A percentile compares a stretch with the other conserved stretches of the same genome.
Evolutionary conservation across 139 green algal genomes (phyloP).

Genomic region (Tetradesmus obliquus): DNA sequence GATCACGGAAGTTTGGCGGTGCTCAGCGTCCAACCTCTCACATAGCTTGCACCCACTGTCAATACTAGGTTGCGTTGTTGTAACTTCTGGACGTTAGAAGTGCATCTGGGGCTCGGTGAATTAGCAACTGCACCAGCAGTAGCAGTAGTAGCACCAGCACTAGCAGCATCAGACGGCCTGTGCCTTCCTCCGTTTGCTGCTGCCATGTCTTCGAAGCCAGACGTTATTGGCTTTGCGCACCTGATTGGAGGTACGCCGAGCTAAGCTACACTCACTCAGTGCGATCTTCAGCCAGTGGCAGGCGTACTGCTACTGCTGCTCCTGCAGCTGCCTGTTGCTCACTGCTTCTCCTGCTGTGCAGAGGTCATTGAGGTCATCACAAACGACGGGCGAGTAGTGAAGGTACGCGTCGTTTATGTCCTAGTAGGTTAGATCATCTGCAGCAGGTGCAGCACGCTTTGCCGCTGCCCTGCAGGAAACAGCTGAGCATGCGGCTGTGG

Average conservation of each 20-base stretch:
- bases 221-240: not conserved
- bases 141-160: not conserved
- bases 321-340: not conserved
- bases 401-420: slow-evolving; percentile 60
- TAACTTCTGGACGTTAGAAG: too few relatives aligned
- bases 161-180: not conserved
- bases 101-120: not conserved
- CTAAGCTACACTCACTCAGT: not conserved
- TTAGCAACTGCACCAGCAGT: not conserved
- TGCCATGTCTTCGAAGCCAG: not conserved
- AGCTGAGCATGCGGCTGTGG: not conserved
- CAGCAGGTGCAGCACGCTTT: not conserved
- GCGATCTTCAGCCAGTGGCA: not conserved
- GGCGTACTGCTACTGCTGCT: not conserved
- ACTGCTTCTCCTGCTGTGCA: slow-evolving; percentile 11
- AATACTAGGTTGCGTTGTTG: too few relatives aligned
- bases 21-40: too few relatives aligned
- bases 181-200: not conserved
- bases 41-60: too few relatives aligned
- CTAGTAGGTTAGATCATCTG: not conserved
- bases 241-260: slow-evolving; percentile 5
- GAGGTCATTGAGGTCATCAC: slow-evolving; percentile 83
- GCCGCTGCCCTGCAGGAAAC: not conserved
- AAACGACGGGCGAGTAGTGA: slow-evolving; percentile 88
- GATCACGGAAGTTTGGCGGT: too few relatives aligned